Percentiles rank a stretch among this genome's conserved stretches.
Conservation (phyloP, 805 yeast species). For the Candida boidinii region DNA sequence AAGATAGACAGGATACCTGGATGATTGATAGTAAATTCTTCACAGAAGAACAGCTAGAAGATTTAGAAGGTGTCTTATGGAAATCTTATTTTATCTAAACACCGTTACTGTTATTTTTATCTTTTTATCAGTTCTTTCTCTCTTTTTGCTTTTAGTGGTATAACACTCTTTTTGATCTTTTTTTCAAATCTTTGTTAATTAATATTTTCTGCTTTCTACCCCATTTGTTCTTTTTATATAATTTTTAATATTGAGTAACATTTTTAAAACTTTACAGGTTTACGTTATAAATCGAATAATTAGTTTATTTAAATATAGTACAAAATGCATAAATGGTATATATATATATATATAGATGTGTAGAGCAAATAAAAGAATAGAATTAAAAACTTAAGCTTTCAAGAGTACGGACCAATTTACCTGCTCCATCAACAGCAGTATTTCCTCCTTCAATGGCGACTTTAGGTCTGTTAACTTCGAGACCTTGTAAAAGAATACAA, state of each 20-base stretch:
- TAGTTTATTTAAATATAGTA: no score
- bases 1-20: constrained; percentile 94
- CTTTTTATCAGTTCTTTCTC: no score
- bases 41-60: constrained; percentile 73
- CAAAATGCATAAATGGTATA: no score
- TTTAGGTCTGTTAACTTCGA: constrained; percentile 69
- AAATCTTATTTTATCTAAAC: constrained; percentile 76
- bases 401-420: constrained; percentile 48
- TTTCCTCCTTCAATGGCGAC: constrained; percentile 43
- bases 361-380: not conserved
- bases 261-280: no score
- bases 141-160: no score
- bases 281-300: no score
- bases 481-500: constrained; percentile 76
- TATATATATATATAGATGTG: not conserved
- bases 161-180: not conserved
- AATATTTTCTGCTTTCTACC: no score
- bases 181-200: no score
- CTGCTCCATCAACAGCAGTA: constrained; percentile 51
- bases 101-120: no score
- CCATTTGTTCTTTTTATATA: no score
- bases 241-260: no score
- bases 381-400: constrained; percentile 36
- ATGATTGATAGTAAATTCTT: constrained; percentile 75
- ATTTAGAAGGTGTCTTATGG: constrained; percentile 90